Conservation (phyloP, 2,329 filamentous ascomycete genomes). For the Sporothrix inflata region DNA sequence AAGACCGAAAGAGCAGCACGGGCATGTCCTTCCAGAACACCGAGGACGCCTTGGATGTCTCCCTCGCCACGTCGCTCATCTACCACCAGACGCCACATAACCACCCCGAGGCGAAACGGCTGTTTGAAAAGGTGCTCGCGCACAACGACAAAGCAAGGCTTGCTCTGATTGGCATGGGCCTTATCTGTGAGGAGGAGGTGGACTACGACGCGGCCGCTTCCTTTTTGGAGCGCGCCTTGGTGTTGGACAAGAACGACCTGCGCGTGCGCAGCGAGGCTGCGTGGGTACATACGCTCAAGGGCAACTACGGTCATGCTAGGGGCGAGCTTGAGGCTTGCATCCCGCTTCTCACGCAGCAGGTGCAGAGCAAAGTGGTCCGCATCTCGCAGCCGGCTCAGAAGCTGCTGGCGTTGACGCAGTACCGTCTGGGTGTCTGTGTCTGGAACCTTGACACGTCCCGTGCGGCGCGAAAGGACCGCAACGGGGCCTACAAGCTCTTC, state of each 20-base stretch:
- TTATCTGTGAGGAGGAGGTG: slow-evolving; percentile 92
- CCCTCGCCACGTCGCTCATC: slow-evolving; percentile 84
- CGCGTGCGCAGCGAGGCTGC: slow-evolving; percentile 84
- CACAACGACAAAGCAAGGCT: slow-evolving; percentile 76
- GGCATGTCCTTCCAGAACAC: slow-evolving; percentile 71
- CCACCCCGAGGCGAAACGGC: slow-evolving; percentile 81
- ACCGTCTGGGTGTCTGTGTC: slow-evolving; percentile 82
- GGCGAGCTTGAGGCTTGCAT: slow-evolving; percentile 73
- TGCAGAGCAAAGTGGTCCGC: slow-evolving; percentile 41
- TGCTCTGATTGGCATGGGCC: slow-evolving; percentile 84
- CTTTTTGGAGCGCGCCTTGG: slow-evolving; percentile 76
- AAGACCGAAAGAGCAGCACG: slow-evolving; percentile 64
- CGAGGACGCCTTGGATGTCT: slow-evolving; percentile 73
- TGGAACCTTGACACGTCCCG: slow-evolving; percentile 82
- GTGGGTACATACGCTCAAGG: slow-evolving; percentile 86
- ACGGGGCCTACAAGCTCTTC: slow-evolving; percentile 82
- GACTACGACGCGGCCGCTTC: slow-evolving; percentile 81
- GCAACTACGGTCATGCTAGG: slow-evolving; percentile 70
- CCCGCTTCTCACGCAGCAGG: slow-evolving; percentile 63
- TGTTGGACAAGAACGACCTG: slow-evolving; percentile 73
- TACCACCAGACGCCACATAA: slow-evolving; percentile 88
- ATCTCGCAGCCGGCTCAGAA: slow-evolving; percentile 59
- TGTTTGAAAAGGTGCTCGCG: slow-evolving; percentile 81
- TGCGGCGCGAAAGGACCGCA: slow-evolving; percentile 75
- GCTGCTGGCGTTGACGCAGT: slow-evolving; percentile 82